Base-by-base conservation (phyloP, 2,329 filamentous ascomycete genomes). In the Dendryphion nanum region DNA sequence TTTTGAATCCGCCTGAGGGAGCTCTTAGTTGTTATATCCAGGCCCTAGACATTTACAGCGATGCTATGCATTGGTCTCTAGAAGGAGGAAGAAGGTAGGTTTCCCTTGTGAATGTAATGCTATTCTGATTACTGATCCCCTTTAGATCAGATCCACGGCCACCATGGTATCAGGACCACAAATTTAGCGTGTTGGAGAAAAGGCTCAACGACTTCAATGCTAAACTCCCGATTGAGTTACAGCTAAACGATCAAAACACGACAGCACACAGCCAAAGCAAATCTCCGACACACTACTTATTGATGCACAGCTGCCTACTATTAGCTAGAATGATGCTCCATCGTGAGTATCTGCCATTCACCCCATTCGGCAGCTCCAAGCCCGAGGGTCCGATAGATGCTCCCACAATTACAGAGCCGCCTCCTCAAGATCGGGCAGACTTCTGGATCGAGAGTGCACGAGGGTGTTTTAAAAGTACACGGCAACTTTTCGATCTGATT, bases 251-350 rank as follows among this genome's bases (percentile, higher is more conserved):
- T 5, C 72, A 73, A 28, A 86, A 86, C 55, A 81, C 82, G 30
- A 77, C 79, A 50, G 79, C 77, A 17, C 82, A 86, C 51, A 80
- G 85, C 49, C 79, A 78, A 43, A 74, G 79, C 38, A 74, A 79
- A 29, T 79, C 78, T 2, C 79, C 79, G 2, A 82, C 81, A 31
- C 75, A 77, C 6, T 88, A 83, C 53, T 77, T 82, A 7, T 74
- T 84, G 3, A 67, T 88, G 38, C 84, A 88, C 51, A 80, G 82
- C 50, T 74, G 86, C 1, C 76, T 79, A 41, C 76, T 77, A 2
- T 69, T 86, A 2, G 86, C 81, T 55, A 74, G 77, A 39, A 81
- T 88, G 45, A 79, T 85, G 67, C 70, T 86, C 18, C 80, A 85
- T 52, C 73, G 83, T 44, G 82, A 86, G 56, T 85, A 82, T 44